Percentiles rank a stretch among this genome's conserved stretches.
phyloP scores from a whole-genome alignment of 805 yeast genomes.

The Grigorovia jiainica region DNA sequence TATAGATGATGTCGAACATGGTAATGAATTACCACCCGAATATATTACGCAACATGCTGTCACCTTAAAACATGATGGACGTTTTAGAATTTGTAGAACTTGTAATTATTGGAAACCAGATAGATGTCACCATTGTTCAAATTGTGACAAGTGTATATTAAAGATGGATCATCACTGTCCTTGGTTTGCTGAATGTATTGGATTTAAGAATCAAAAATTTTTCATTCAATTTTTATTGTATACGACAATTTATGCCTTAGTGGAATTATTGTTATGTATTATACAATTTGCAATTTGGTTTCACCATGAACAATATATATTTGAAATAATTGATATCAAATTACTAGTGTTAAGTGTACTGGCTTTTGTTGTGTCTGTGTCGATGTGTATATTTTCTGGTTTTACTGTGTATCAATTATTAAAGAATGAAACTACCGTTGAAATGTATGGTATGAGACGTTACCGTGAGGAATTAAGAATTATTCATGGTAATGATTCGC shows the following conservation, averaged over 20 bases:
- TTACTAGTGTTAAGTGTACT: slow-evolving; percentile 51
- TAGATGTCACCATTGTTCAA: slow-evolving; percentile 76
- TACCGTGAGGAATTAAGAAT: slow-evolving; percentile 33
- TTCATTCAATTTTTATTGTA: slow-evolving; percentile 66
- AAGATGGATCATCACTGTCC: slow-evolving; percentile 95
- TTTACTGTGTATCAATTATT: slow-evolving; percentile 53
- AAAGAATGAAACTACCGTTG: slow-evolving; percentile 72
- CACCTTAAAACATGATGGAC: slow-evolving; percentile 47
- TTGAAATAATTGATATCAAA: slow-evolving; percentile 43
- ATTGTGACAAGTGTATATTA: slow-evolving; percentile 58
- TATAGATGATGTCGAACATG: slow-evolving; percentile 21
- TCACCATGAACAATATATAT: slow-evolving; percentile 30
- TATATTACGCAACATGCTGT: slow-evolving; percentile 33
- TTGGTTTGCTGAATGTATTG: slow-evolving; percentile 88
- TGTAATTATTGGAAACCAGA: slow-evolving; percentile 78
- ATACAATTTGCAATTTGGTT: slow-evolving; percentile 42
- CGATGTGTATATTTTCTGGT: slow-evolving; percentile 47
- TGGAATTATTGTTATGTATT: slow-evolving; percentile 35
- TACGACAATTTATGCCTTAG: slow-evolving; percentile 37
- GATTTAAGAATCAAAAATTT: slow-evolving; percentile 68
- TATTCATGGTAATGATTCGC: slow-evolving; percentile 23
- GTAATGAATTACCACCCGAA: slow-evolving; percentile 34
- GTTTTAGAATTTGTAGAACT: slow-evolving; percentile 58
- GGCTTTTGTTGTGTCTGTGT: slow-evolving; percentile 42
- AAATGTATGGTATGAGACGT: slow-evolving; percentile 50